Evolutionary conservation across 768 basidiomycete species (phyloP).

Genomic region (Boletus subcaerulescens): DNA sequence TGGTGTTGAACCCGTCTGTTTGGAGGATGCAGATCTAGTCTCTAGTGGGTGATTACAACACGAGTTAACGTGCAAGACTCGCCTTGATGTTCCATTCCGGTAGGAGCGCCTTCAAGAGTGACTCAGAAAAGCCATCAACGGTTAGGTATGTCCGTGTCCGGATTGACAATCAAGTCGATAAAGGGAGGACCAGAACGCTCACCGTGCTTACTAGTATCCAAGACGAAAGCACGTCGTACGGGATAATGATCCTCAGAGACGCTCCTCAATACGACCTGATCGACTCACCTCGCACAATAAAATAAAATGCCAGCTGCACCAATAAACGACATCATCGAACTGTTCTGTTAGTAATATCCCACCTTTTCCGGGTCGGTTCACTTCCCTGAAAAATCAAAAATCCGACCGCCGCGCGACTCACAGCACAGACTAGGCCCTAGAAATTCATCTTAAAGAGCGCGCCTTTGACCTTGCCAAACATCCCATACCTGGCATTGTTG

Average conservation of each 20-base stretch:
- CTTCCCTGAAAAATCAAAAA: constrained; percentile 37
- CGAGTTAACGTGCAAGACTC: background rate
- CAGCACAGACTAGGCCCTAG: constrained; percentile 7
- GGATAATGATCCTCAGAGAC: background rate
- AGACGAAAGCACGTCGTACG: background rate
- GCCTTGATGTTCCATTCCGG: constrained; percentile 19
- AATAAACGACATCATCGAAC: constrained; percentile 6
- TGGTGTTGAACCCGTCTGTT: constrained; percentile 17
- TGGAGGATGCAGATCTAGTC: constrained; percentile 15
- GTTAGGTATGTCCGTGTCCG: background rate
- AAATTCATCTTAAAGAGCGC: constrained; percentile 36
- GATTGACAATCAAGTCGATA: background rate
- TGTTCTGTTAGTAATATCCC: constrained; percentile 13
- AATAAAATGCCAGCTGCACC: constrained; percentile 1
- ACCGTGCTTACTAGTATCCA: constrained; percentile 12
- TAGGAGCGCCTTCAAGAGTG: constrained; percentile 10
- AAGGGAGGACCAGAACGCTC: background rate
- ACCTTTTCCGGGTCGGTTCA: too few species aligned
- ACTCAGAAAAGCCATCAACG: constrained; percentile 10
- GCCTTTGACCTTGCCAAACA: constrained; percentile 35
- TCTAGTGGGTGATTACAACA: background rate
- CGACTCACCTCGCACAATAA: constrained; percentile 11
- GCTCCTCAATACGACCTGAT: background rate
- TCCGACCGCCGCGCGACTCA: constrained; percentile 24
- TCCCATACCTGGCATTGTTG: constrained; percentile 37